A percentile compares a stretch with the other conserved stretches of the same genome.
Evolutionary conservation across 306 rosid genomes (phyloP).

Genomic region (Fragaria ananassa): DNA sequence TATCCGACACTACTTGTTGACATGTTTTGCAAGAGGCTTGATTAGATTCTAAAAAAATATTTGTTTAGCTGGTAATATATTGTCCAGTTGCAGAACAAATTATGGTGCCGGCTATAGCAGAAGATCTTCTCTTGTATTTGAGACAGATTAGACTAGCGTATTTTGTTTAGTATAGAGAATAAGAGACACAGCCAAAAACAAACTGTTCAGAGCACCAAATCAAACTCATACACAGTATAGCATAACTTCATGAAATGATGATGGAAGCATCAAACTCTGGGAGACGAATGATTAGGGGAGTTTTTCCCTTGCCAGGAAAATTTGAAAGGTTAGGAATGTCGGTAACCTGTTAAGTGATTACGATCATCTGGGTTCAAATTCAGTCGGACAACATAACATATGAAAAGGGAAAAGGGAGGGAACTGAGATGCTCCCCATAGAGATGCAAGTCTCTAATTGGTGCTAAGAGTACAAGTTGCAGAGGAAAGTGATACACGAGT

Average conservation of each 20-base stretch:
- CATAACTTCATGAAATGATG: neutral
- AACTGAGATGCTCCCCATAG: conserved; percentile 27
- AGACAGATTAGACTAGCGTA: conserved; percentile 6
- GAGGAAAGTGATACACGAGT: conserved; percentile 8
- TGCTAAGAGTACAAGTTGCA: conserved; percentile 34
- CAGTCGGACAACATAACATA: neutral
- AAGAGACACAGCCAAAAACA: neutral
- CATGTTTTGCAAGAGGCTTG: neutral
- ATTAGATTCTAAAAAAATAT: conserved; percentile 1
- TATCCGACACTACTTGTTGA: conserved; percentile 3
- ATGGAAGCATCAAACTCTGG: neutral
- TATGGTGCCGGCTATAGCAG: neutral
- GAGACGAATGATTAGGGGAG: neutral
- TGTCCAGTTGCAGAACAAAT: conserved; percentile 12
- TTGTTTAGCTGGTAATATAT: neutral
- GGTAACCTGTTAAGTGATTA: neutral
- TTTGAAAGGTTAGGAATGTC: neutral
- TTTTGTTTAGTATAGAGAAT: conserved; percentile 8
- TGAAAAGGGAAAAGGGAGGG: conserved; percentile 17
- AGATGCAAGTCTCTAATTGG: conserved; percentile 36
- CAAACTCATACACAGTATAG: neutral
- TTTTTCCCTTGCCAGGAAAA: neutral
- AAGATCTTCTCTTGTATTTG: conserved; percentile 4
- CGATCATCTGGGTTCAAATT: neutral
- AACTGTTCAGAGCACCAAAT: neutral